A percentile compares a stretch with the other conserved stretches of the same genome.
These are phyloP conservation scores for Phytophthora tentaculata DNA, from an alignment of 352 stramenopile genomes.

Conservation along the genomic window DNA sequence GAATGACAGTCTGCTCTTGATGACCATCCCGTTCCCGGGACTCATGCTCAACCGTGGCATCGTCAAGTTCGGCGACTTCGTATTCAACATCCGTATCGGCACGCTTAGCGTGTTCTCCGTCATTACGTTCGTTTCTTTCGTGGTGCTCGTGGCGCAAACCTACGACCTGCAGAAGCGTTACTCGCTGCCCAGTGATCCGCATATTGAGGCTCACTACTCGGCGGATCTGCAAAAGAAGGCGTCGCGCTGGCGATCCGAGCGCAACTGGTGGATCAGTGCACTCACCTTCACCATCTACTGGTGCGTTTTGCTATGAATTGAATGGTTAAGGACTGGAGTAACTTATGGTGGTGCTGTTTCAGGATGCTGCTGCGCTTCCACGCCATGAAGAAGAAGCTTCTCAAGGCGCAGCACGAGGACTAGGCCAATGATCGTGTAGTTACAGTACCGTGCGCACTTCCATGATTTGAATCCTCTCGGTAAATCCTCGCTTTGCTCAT, in stretches of 20 bases:
- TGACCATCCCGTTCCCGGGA: conserved; percentile 81
- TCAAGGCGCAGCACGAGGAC: conserved; percentile 71
- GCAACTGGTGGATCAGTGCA: conserved; percentile 89
- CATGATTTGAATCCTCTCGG: neutral
- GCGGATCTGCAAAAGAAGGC: conserved; percentile 85
- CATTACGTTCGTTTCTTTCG: conserved; percentile 78
- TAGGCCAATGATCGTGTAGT: conserved; percentile 18
- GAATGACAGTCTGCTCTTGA: conserved; percentile 59
- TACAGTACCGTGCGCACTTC: neutral
- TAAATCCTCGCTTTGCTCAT: neutral
- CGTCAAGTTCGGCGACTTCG: conserved; percentile 73
- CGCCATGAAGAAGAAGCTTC: conserved; percentile 79
- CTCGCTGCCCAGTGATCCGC: conserved; percentile 26
- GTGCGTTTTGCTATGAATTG: conserved; percentile 32
- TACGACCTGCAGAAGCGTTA: conserved; percentile 87
- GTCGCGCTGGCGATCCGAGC: conserved; percentile 73
- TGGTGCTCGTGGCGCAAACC: conserved; percentile 71
- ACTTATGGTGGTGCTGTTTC: conserved; percentile 14
- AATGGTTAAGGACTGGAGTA: no score
- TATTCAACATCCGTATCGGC: conserved; percentile 79
- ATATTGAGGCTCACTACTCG: conserved; percentile 65
- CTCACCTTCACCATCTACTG: conserved; percentile 89
- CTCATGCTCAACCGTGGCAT: conserved; percentile 66
- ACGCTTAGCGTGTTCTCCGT: conserved; percentile 77
- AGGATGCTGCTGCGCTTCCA: conserved; percentile 87